A percentile compares a stretch with the other conserved stretches of the same genome.
Conservation (phyloP, 345 rosid genomes). For the Pugionium dolabratum region DNA sequence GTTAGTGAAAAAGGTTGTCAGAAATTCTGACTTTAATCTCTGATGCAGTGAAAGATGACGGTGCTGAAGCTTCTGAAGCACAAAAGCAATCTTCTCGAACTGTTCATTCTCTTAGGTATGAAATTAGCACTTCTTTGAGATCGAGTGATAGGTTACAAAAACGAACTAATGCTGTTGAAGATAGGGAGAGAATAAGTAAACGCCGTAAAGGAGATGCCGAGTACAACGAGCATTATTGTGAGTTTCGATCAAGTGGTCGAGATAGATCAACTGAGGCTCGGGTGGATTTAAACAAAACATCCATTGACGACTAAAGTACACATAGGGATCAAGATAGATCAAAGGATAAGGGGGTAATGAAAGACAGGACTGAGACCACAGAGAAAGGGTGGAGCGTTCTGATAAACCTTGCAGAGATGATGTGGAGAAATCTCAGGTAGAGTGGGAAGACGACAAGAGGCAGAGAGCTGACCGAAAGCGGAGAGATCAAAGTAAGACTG, state of each 20-base stretch:
- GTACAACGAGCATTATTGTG: slow-evolving; percentile 64
- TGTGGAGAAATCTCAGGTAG: slow-evolving; percentile 56
- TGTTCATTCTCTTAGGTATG: slow-evolving; percentile 79
- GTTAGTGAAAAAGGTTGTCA: slow-evolving; percentile 43
- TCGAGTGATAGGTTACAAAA: slow-evolving; percentile 79
- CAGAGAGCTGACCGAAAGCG: slow-evolving; percentile 91
- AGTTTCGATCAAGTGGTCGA: slow-evolving; percentile 61
- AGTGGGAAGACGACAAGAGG: slow-evolving; percentile 98
- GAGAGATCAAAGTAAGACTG: slow-evolving; percentile 80
- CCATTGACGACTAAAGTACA: slow-evolving; percentile 60
- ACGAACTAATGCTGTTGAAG: slow-evolving; percentile 78
- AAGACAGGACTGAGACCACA: slow-evolving; percentile 82
- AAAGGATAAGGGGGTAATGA: slow-evolving; percentile 76
- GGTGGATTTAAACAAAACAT: slow-evolving; percentile 58
- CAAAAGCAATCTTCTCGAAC: slow-evolving; percentile 57
- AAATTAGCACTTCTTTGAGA: slow-evolving; percentile 52
- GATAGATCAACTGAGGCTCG: slow-evolving; percentile 73
- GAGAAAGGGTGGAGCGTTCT: slow-evolving; percentile 76
- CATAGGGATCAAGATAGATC: slow-evolving; percentile 68
- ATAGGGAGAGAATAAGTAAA: slow-evolving; percentile 75
- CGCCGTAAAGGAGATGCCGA: slow-evolving; percentile 89
- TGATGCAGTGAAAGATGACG: slow-evolving; percentile 61
- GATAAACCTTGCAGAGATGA: slow-evolving; percentile 80
- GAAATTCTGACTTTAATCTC: slow-evolving; percentile 46
- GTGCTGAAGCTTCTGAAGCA: slow-evolving; percentile 56